Evolutionary conservation across 257 asterid genomes (phyloP).

Genomic region (Petunia secreta): DNA sequence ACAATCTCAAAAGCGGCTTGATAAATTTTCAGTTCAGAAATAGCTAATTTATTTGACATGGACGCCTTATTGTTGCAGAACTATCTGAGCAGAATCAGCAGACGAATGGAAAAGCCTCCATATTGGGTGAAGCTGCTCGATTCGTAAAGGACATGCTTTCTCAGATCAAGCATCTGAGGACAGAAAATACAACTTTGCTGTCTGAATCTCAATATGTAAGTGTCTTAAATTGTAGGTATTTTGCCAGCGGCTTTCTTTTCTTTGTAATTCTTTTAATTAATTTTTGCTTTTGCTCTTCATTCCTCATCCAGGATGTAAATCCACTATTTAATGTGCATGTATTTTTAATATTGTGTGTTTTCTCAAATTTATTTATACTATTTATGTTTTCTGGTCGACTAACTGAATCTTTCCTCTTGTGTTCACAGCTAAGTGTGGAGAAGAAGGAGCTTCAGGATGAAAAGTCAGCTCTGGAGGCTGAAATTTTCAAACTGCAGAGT

Average conservation of each 20-base stretch:
- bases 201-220: constrained; percentile 65
- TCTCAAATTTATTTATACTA: neutral
- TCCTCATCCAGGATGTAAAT: neutral
- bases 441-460: constrained; percentile 61
- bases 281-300: neutral
- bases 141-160: constrained; percentile 49
- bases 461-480: constrained; percentile 44
- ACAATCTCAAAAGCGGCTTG: no score
- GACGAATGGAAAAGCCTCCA: constrained; percentile 55
- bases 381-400: neutral
- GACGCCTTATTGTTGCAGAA: constrained; percentile 41
- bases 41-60: neutral
- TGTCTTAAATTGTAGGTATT: neutral
- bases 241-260: neutral
- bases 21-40: neutral
- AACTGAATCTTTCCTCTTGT: neutral
- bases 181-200: constrained; percentile 47
- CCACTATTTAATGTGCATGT: neutral
- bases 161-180: constrained; percentile 49
- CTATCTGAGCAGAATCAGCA: constrained; percentile 38
- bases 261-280: neutral
- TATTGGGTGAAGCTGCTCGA: constrained; percentile 55
- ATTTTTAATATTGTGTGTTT: neutral
- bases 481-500: constrained; percentile 47
- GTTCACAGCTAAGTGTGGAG: constrained; percentile 50